Base-by-base conservation (phyloP, 2,329 filamentous ascomycete genomes). In the Alternaria sp. region DNA sequence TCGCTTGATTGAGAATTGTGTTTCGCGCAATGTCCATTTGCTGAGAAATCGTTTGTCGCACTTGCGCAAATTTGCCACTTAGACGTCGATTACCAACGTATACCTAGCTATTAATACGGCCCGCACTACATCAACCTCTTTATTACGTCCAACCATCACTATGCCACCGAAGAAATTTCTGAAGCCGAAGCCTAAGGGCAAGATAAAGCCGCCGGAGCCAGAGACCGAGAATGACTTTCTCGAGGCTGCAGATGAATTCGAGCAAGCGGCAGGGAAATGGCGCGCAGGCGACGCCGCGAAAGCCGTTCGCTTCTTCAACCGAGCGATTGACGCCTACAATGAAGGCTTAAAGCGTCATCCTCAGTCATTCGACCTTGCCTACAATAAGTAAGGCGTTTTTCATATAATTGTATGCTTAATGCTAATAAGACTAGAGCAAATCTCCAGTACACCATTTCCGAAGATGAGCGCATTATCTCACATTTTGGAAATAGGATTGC, bases 241-340 rank as follows among this genome's bases (percentile, higher is more conserved):
- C 54, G 88, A 87, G 62, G 86, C 85, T 25, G 90, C 89, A 11
- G 89, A 92, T 55, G 86, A 89, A 32, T 84, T 88, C 61, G 90
- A 93, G 78, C 88, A 91, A 76, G 87, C 87, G 5, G 90, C 89
- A 7, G 89, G 90, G 63, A 93, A 93, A 84, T 92, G 90, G 87
- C 84, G 90, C 51, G 89, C 85, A 38, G 90, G 90, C 22, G 90
- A 93, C 74, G 85, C 88, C 20, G 85, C 83, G 50, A 92, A 92
- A 70, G 85, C 86, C 5, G 82, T 84, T 64, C 81, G 87, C 48
- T 87, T 87, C 67, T 88, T 87, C 72, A 83, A 87, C 65, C 82
- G 89, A 63, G 90, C 90, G 12, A 85, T 92, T 54, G 85, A 90
- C 53, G 83, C 84, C 45, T 93, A 92, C 71, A 85, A 88, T 63